Evolutionary conservation across 805 yeast genomes (phyloP).

Genomic region (Saccharomycopsis sp.): DNA sequence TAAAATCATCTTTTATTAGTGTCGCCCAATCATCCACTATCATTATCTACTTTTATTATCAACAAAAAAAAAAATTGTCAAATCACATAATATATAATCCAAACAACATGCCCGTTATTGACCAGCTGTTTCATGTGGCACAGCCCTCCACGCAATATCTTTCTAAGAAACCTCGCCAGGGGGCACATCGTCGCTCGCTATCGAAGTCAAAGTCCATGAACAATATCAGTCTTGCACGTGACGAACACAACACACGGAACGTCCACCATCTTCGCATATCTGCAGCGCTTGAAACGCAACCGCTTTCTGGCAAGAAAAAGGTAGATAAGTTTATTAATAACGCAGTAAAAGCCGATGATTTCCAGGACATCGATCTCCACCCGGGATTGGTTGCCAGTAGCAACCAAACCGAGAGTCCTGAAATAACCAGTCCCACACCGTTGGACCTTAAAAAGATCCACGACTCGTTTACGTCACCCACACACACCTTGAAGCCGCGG

Average conservation of each 20-base stretch:
- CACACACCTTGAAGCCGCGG: conserved; percentile 3
- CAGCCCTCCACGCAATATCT: background rate
- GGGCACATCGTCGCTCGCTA: conserved; percentile 7
- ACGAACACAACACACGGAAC: background rate
- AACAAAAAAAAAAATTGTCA: no score
- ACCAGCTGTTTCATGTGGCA: background rate
- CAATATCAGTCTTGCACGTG: background rate
- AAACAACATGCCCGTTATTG: background rate
- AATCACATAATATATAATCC: background rate
- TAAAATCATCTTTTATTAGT: no score
- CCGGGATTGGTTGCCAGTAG: no score
- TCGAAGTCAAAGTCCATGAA: conserved; percentile 12
- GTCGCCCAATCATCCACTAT: no score
- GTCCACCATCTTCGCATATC: background rate
- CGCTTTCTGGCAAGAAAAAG: background rate
- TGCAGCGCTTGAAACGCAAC: no score
- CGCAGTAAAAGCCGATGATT: conserved; percentile 12
- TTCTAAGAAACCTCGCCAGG: background rate
- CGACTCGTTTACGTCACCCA: background rate
- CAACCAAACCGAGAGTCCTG: background rate
- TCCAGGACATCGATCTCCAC: conserved; percentile 20
- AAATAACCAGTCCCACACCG: background rate
- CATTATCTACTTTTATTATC: no score
- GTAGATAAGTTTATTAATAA: conserved; percentile 8
- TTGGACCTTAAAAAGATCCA: background rate